Percentiles rank a stretch among this genome's conserved stretches.
These are phyloP conservation scores for Botrytis squamosa DNA, from an alignment of 2,329 filamentous ascomycete genomes.

Conservation along the genomic window DNA sequence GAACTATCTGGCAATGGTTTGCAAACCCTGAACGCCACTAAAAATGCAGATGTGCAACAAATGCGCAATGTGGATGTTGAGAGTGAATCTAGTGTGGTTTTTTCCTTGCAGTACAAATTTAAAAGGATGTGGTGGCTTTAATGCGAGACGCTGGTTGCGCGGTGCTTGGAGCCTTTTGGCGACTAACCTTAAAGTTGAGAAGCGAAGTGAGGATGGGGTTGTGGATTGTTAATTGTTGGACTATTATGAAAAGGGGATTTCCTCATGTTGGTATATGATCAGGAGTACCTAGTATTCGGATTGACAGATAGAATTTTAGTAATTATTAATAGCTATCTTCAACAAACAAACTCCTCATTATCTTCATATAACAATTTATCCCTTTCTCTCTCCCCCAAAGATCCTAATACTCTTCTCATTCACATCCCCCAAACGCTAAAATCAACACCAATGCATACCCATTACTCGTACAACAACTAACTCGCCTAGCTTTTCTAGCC, in stretches of 20 bases:
- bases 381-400: background rate
- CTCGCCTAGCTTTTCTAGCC: background rate
- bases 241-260: background rate
- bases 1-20: background rate
- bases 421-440: background rate
- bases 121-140: background rate
- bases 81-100: background rate
- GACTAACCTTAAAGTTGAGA: background rate
- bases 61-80: background rate
- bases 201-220: background rate
- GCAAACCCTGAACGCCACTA: conserved; percentile 13
- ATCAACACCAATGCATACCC: background rate
- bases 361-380: background rate
- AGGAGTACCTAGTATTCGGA: too few relatives aligned
- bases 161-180: background rate
- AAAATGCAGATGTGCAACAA: conserved; percentile 17
- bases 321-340: background rate
- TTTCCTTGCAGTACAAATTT: background rate
- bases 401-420: background rate
- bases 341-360: background rate
- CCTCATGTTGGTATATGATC: too few relatives aligned
- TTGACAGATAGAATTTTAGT: background rate
- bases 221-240: background rate
- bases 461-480: background rate
- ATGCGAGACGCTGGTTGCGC: conserved; percentile 1